Evolutionary conservation across 106 monocot species (phyloP), one percentile per base, ranked within the genome.

Genomic region (Posidonia australis): DNA sequence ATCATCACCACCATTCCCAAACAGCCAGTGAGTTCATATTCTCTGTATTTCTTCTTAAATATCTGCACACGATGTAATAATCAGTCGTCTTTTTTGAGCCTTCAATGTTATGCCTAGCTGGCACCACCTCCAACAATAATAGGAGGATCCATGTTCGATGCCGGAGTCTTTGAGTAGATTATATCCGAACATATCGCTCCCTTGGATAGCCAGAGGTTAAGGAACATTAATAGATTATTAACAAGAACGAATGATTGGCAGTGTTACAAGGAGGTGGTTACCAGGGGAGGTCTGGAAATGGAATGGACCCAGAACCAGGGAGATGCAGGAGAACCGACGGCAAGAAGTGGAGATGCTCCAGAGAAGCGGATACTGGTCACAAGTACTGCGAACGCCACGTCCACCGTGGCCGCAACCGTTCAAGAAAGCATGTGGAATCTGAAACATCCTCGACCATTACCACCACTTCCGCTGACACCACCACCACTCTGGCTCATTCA

Each of bases 371-470:
- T 62, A 60, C 54, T 0, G 75, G 66, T 0, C 75, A 62, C 3
- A 80, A 80, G 74, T 84, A 84, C 71, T 84, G 80, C 61, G 84
- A 84, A 36, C 80, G 77, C 67, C 84, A 84, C 25, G 66, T 80
- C 7, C 84, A 80, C 64, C 61, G 80, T 20, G 74, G 80, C 43
- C 66, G 84, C 2, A 72, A 66, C 66, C 79, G 83, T 83, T 83
- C 84, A 77, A 84, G 80, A 77, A 84, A 84, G 80, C 84, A 14
- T 72, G 77, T 77, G 74, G 73, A 80, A 84, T 30, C 67, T 7
- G 5, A 36, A 36, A 36, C 36, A 36, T 7, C 7, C 36, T 7
- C 36, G n/a, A n/a, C n/a, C n/a, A n/a, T n/a, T n/a, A n/a, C n/a
- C n/a, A n/a, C n/a, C n/a, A n/a, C n/a, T n/a, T n/a, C n/a, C n/a